phyloP scores from a whole-genome alignment of 179 eudicot genomes.

The Heliamphora pulchella region DNA sequence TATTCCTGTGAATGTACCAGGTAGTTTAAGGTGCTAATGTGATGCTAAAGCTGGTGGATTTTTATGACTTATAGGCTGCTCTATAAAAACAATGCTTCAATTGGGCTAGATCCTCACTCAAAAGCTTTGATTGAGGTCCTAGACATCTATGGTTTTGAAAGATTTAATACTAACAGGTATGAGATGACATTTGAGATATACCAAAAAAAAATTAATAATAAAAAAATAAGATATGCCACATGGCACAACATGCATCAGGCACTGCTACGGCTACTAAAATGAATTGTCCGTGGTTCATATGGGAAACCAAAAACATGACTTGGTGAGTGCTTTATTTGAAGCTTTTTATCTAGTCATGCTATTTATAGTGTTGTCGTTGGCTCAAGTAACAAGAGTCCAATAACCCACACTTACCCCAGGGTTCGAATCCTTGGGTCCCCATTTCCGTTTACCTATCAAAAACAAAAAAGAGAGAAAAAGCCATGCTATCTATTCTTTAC shows the following conservation, averaged over 20 bases:
- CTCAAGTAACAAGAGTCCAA: no score
- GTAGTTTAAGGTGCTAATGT: constrained; percentile 1
- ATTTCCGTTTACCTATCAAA: no score
- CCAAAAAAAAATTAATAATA: background rate
- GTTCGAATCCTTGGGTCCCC: no score
- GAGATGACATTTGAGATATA: background rate
- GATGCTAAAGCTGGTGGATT: constrained; percentile 12
- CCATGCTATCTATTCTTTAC: background rate
- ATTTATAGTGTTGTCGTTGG: no score
- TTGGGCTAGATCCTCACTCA: constrained; percentile 75
- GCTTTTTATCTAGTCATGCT: background rate
- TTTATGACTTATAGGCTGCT: constrained; percentile 49
- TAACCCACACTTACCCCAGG: no score
- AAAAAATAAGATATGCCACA: background rate
- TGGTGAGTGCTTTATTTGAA: background rate
- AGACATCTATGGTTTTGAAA: constrained; percentile 86
- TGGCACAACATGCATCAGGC: background rate
- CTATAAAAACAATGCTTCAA: constrained; percentile 42
- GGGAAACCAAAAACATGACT: no score
- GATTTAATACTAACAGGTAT: constrained; percentile 77
- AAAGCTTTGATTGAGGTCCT: constrained; percentile 73
- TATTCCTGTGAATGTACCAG: background rate
- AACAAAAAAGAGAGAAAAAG: no score
- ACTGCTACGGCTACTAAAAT: no score
- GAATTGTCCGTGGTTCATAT: no score